Conservation (phyloP, 108 stramenopile genomes). For the Stephanodiscus minutulus region DNA sequence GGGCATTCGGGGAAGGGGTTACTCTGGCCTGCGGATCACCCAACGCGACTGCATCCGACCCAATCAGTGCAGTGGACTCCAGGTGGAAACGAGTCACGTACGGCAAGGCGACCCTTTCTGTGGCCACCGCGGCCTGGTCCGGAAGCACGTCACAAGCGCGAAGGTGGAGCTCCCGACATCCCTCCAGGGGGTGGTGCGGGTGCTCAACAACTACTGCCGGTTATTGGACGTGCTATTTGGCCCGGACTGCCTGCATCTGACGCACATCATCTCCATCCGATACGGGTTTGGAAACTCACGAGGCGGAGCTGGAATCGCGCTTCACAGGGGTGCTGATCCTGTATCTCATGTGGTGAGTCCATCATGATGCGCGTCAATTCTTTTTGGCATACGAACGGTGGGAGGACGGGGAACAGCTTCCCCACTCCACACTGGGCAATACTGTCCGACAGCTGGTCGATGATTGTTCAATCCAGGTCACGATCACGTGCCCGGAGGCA, state of each 20-base stretch:
- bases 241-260: conserved; percentile 21
- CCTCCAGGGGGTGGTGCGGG: background rate
- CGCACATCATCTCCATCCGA: background rate
- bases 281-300: background rate
- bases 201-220: background rate
- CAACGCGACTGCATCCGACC: no score
- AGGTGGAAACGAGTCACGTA: no score
- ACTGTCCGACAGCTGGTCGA: background rate
- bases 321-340: background rate
- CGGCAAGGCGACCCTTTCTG: no score
- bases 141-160: background rate
- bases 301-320: background rate
- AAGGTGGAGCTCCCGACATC: background rate
- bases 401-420: background rate
- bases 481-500: background rate
- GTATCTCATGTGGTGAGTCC: background rate
- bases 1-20: no score
- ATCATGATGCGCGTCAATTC: background rate
- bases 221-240: background rate
- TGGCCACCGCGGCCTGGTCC: no score
- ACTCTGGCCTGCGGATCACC: no score
- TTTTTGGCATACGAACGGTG: background rate
- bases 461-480: background rate
- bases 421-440: background rate
- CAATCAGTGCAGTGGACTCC: no score